Percentiles rank a stretch among this genome's conserved stretches.
These are phyloP conservation scores for Geotrichum fermentans DNA, from an alignment of 1,139 yeast genomes.

Conservation along the genomic window DNA sequence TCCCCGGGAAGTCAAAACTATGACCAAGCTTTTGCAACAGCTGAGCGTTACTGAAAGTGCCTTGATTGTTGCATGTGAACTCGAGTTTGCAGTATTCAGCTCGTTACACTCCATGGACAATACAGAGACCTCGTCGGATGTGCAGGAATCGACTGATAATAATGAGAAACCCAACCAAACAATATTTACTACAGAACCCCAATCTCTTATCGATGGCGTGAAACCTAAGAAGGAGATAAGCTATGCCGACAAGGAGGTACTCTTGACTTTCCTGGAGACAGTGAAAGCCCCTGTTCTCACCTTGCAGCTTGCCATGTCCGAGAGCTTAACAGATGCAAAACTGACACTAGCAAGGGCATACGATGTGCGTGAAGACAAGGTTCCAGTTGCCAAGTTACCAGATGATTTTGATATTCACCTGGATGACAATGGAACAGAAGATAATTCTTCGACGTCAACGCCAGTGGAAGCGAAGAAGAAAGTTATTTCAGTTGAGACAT, in stretches of 20 bases:
- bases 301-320: conserved; percentile 36
- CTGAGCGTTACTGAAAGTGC: conserved; percentile 41
- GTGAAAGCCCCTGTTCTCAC: conserved; percentile 36
- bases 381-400: conserved; percentile 4
- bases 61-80: conserved; percentile 46
- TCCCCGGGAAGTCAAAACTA: conserved; percentile 41
- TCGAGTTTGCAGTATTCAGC: conserved; percentile 40
- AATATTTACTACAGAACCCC: neutral
- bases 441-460: neutral
- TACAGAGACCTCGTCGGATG: neutral
- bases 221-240: conserved; percentile 36
- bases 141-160: neutral
- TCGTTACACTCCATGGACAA: neutral
- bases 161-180: conserved; percentile 8
- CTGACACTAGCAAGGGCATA: conserved; percentile 40
- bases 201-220: conserved; percentile 19
- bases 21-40: conserved; percentile 37
- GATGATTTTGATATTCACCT: conserved; percentile 6
- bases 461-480: conserved; percentile 24
- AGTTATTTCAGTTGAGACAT: conserved; percentile 29
- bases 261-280: conserved; percentile 35
- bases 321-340: conserved; percentile 36
- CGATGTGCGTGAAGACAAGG: conserved; percentile 37
- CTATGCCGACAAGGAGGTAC: conserved; percentile 38
- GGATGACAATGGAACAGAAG: neutral